Conservation (phyloP, 2,329 filamentous ascomycete genomes). For the Penicillium sp. region DNA sequence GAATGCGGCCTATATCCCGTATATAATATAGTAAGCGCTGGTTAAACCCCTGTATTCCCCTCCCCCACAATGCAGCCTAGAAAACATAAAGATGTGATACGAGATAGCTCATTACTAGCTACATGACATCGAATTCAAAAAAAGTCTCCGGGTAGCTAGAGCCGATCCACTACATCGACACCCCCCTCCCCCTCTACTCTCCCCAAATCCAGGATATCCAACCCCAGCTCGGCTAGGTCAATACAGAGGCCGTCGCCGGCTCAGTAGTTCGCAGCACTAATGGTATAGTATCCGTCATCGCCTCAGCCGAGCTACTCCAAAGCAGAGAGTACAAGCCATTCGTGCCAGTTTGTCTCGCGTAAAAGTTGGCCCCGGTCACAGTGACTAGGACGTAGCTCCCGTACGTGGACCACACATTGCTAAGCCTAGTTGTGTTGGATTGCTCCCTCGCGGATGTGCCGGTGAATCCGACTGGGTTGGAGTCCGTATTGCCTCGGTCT, state of each 20-base stretch:
- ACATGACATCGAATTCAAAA: background rate
- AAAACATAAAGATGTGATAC: background rate
- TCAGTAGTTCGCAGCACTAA: slow-evolving; percentile 14
- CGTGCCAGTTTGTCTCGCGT: slow-evolving; percentile 7
- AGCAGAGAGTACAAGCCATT: slow-evolving; percentile 12
- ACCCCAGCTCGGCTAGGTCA: background rate
- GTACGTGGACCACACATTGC: slow-evolving; percentile 14
- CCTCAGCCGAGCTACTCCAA: slow-evolving; percentile 13
- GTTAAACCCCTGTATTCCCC: background rate
- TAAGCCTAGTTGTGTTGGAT: slow-evolving; percentile 1
- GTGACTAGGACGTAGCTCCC: slow-evolving; percentile 15
- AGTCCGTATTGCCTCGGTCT: background rate
- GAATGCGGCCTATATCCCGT: background rate
- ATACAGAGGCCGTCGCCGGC: slow-evolving; percentile 12
- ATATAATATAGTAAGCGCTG: background rate
- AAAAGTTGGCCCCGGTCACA: slow-evolving; percentile 14
- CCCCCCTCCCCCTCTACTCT: background rate
- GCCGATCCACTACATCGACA: background rate
- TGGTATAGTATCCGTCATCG: slow-evolving; percentile 4
- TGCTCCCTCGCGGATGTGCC: background rate
- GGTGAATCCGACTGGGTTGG: slow-evolving; percentile 11
- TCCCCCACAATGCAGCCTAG: background rate
- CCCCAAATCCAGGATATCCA: background rate
- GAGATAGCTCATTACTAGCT: background rate
- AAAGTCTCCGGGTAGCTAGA: background rate